phyloP scores from a whole-genome alignment of 805 yeast species.

The Candida quercuum region DNA sequence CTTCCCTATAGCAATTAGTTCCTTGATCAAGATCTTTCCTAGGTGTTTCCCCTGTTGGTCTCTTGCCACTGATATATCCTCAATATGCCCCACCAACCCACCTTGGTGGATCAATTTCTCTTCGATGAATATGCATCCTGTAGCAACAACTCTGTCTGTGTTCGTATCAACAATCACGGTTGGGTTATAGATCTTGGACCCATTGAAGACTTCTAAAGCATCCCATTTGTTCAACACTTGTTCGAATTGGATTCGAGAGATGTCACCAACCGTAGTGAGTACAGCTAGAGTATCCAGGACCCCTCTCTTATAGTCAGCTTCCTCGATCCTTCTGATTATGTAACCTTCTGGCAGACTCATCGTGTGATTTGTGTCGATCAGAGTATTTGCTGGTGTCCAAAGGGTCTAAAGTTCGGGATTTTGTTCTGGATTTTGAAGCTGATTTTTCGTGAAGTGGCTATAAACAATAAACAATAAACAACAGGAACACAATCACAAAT shows the following conservation, averaged over 20 bases:
- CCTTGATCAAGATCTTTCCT: constrained; percentile 62
- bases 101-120: constrained; percentile 77
- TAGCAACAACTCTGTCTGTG: constrained; percentile 58
- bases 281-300: constrained; percentile 58
- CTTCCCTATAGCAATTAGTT: constrained; percentile 55
- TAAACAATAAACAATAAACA: background rate
- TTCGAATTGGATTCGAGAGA: constrained; percentile 45
- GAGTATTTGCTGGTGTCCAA: background rate
- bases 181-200: constrained; percentile 49
- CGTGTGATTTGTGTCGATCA: background rate
- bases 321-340: constrained; percentile 50
- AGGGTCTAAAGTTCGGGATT: background rate
- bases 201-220: constrained; percentile 22
- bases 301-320: constrained; percentile 55
- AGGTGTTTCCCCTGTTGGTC: constrained; percentile 79
- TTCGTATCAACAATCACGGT: constrained; percentile 55
- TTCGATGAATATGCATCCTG: constrained; percentile 80
- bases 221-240: constrained; percentile 57
- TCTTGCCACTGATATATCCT: constrained; percentile 78
- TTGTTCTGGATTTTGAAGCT: background rate
- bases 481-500: too few species aligned
- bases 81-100: constrained; percentile 89
- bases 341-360: constrained; percentile 58
- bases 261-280: constrained; percentile 79
- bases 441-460: background rate